Percentiles rank a stretch among this genome's conserved stretches.
Evolutionary conservation across 768 basidiomycete species (phyloP).

Genomic region (Boletus sensibilis): DNA sequence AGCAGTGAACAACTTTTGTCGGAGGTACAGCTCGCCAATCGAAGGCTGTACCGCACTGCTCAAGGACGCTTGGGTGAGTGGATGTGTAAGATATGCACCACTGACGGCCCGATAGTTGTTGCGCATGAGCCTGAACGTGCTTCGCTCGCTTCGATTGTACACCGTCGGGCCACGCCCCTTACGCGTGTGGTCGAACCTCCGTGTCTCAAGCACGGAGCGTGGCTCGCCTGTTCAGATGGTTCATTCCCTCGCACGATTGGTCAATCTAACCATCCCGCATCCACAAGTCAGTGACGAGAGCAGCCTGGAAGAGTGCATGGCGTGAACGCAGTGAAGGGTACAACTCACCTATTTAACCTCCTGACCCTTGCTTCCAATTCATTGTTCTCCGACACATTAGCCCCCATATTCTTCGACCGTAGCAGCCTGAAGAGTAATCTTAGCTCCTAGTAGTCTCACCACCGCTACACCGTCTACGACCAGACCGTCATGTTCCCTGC

Average conservation of each 20-base stretch:
- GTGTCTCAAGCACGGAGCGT: slow-evolving; percentile 23
- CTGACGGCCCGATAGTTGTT: slow-evolving; percentile 9
- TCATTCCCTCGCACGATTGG: slow-evolving; percentile 26
- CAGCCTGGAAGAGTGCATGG: slow-evolving; percentile 38
- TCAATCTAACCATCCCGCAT: slow-evolving; percentile 29
- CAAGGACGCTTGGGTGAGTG: slow-evolving; percentile 15
- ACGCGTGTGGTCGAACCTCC: slow-evolving; percentile 28
- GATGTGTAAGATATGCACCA: slow-evolving; percentile 13
- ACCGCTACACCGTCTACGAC: slow-evolving; percentile 46
- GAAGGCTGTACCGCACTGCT: slow-evolving; percentile 13
- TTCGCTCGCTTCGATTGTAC: slow-evolving; percentile 17
- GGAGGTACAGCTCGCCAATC: slow-evolving; percentile 1
- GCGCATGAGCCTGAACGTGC: slow-evolving; percentile 2
- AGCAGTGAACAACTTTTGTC: not conserved
- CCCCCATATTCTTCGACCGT: slow-evolving; percentile 34
- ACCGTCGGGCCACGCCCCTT: slow-evolving; percentile 23
- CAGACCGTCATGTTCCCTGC: slow-evolving; percentile 50
- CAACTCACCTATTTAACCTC: slow-evolving; percentile 36
- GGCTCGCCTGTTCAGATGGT: slow-evolving; percentile 24
- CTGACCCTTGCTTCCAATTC: slow-evolving; percentile 36
- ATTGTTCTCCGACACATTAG: slow-evolving; percentile 38
- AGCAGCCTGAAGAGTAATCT: slow-evolving; percentile 28
- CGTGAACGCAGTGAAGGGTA: slow-evolving; percentile 42
- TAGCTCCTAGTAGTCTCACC: slow-evolving; percentile 34
- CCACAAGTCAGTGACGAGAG: slow-evolving; percentile 31